Evolutionary conservation across 192 early-diverging fungal species (phyloP), one percentile per base, ranked within the genome.

Genomic region (Pilaira anomala): DNA sequence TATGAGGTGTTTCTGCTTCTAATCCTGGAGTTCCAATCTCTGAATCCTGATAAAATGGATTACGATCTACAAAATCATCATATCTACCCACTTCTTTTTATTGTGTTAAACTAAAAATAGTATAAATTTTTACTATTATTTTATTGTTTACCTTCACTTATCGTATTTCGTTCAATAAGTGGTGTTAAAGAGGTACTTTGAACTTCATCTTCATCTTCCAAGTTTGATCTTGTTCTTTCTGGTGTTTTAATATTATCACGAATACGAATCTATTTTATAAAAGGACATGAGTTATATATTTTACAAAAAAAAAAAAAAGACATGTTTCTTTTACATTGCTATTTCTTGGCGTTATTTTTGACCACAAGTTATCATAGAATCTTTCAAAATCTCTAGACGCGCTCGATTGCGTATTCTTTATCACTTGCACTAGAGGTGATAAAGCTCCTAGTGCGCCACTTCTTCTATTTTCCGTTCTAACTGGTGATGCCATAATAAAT

Each of bases 361-460:
- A 33, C 56, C 56, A 58, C 2, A 58, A 16, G 22, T 42, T 58
- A 7, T 21, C 56, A 42, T 58, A 58, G 21, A 58, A 58, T 21
- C 56, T 28, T 41, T 58, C 56, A 19, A 58, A 58, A 42, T 58
- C 56, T n/a, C 40, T 42, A 40, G 33, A 36, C n/a, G 56, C 56
- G 8, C 41, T 58, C 21, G 56, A 24, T 58, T 58, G 56, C 3
- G 33, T 24, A 22, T 28, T 39, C 41, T 39, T 39, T 24, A 58
- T 58, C 18, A 25, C 56, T 22, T 58, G 13, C 12, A 58, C 22
- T 41, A 58, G 19, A 7, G 56, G 56, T 24, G 56, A 24, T 25
- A 58, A 19, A 9, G 40, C 13, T 7, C 29, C 6, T 36, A 58
- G 3, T n/a, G n/a, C n/a, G n/a, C n/a, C n/a, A 26, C 22, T 21